These are phyloP conservation scores for Talaromyces sp. DNA, from an alignment of 2,329 filamentous ascomycete species.

Conservation along the genomic window DNA sequence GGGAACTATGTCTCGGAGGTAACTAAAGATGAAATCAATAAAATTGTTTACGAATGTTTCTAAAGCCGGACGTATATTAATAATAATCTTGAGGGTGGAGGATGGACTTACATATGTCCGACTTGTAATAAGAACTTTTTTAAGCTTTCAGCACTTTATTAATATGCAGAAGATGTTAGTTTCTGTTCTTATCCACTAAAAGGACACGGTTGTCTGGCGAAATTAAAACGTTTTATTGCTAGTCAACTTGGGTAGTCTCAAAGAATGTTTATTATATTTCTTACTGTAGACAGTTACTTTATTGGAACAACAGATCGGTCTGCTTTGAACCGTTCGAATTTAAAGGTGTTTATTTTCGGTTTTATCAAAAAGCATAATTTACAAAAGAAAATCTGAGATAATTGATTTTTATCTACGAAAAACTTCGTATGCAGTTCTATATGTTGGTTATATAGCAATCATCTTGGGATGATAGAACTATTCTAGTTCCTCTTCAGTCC, in stretches of 20 bases:
- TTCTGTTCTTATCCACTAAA: neutral
- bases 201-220: constrained; percentile 3
- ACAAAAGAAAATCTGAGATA: too few relatives aligned
- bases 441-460: too few relatives aligned
- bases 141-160: constrained; percentile 5
- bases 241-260: neutral
- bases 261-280: neutral
- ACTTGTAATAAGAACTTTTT: neutral
- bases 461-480: too few relatives aligned
- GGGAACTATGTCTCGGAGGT: constrained; percentile 8
- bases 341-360: too few relatives aligned
- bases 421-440: too few relatives aligned
- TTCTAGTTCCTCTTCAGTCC: too few relatives aligned
- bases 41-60: neutral
- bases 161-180: constrained; percentile 2
- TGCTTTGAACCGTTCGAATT: too few relatives aligned
- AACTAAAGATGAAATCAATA: constrained; percentile 5
- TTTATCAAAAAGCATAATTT: too few relatives aligned
- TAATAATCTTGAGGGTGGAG: neutral
- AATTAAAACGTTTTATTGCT: constrained; percentile 2
- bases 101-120: neutral
- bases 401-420: too few relatives aligned
- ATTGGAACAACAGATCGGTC: too few relatives aligned
- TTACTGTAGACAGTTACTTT: too few relatives aligned
- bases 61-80: constrained; percentile 2